Percentiles rank a stretch among this genome's conserved stretches.
phyloP scores from a whole-genome alignment of 2,329 filamentous ascomycete species.

The Aspergillus hortae region DNA sequence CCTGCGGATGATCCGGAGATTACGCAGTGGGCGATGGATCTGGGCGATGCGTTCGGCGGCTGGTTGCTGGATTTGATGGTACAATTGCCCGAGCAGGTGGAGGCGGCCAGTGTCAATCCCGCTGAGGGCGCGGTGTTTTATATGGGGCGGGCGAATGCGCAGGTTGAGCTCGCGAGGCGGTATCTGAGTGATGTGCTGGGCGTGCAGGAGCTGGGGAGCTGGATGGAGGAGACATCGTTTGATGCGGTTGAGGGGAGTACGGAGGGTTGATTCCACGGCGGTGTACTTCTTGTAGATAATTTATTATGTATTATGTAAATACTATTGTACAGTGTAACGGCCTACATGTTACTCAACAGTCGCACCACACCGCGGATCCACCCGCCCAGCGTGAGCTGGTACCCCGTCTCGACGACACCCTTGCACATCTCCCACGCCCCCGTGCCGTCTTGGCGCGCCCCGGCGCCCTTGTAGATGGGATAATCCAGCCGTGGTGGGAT shows the following conservation, averaged over 20 bases:
- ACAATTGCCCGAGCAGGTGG: conserved; percentile 23
- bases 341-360: conserved; percentile 37
- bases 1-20: conserved; percentile 33
- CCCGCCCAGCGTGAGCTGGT: conserved; percentile 42
- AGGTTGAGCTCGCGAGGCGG: conserved; percentile 15
- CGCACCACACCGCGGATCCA: conserved; percentile 35
- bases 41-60: conserved; percentile 23
- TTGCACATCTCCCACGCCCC: conserved; percentile 58
- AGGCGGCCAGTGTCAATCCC: conserved; percentile 13
- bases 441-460: conserved; percentile 50
- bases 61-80: conserved; percentile 38
- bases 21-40: conserved; percentile 34
- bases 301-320: neutral
- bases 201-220: conserved; percentile 18
- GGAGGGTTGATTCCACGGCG: neutral
- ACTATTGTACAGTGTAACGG: neutral
- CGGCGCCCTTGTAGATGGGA: conserved; percentile 64
- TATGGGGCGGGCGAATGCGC: conserved; percentile 19
- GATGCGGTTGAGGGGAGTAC: conserved; percentile 7
- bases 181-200: conserved; percentile 26
- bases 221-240: conserved; percentile 22
- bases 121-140: conserved; percentile 22
- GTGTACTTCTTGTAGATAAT: neutral
- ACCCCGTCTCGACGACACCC: conserved; percentile 45
- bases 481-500: conserved; percentile 82